These are phyloP conservation scores for Clarkia xantiana DNA, from an alignment of 345 rosid genomes.

Conservation along the genomic window DNA sequence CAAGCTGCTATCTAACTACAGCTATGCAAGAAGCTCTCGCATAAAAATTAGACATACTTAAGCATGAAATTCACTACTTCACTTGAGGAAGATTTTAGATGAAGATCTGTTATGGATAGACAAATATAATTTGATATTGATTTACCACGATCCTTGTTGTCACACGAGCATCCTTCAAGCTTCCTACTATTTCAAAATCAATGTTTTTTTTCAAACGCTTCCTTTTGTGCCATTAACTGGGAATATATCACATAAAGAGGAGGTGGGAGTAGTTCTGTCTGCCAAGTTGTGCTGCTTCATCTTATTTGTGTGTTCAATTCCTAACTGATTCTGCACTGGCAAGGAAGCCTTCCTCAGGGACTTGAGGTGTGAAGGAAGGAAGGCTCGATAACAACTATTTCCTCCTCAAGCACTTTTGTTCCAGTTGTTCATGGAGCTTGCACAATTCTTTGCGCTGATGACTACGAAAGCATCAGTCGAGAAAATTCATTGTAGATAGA, in stretches of 20 bases:
- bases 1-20: no score
- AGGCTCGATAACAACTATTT: conserved; percentile 73
- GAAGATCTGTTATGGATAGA: no score
- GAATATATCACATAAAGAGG: conserved; percentile 79
- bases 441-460: conserved; percentile 71
- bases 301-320: conserved; percentile 54
- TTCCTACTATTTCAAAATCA: no score
- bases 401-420: conserved; percentile 53
- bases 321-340: conserved; percentile 81
- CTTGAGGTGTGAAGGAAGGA: conserved; percentile 73
- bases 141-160: no score
- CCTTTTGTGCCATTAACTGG: conserved; percentile 66
- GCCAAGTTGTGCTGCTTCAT: conserved; percentile 68
- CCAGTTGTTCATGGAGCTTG: conserved; percentile 53
- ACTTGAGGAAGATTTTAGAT: no score
- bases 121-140: no score
- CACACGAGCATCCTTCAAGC: no score
- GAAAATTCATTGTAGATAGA: no score
- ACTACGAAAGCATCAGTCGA: neutral
- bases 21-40: no score
- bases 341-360: conserved; percentile 82
- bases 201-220: conserved; percentile 84
- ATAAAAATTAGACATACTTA: no score
- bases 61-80: no score
- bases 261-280: conserved; percentile 86